Conservation (phyloP, 257 asterid genomes). For the Avicennia marina region DNA sequence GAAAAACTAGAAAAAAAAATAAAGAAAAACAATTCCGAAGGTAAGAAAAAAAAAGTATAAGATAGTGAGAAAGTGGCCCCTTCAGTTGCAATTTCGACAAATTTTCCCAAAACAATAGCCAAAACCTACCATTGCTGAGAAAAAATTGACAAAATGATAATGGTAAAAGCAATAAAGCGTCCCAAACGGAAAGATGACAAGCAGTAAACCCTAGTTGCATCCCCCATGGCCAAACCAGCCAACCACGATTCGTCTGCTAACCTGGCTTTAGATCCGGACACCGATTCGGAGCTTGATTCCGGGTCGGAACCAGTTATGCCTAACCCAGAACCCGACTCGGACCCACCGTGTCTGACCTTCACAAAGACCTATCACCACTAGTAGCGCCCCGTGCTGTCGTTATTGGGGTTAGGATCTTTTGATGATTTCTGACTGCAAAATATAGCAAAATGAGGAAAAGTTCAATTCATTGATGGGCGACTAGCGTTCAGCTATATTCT, state of each 20-base stretch:
- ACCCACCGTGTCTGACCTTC: background rate
- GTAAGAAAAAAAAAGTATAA: background rate
- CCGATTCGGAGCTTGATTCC: background rate
- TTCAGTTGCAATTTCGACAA: conserved; percentile 10
- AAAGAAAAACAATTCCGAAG: conserved; percentile 4
- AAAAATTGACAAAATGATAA: conserved; percentile 20
- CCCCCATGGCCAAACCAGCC: conserved; percentile 2
- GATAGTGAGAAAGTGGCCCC: background rate
- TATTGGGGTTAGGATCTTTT: background rate
- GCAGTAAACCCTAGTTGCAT: background rate
- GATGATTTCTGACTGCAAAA: conserved; percentile 3
- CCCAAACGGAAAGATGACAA: conserved; percentile 16
- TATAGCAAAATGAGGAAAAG: too few species aligned
- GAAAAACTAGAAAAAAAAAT: background rate
- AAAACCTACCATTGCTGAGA: conserved; percentile 12
- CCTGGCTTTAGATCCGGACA: background rate
- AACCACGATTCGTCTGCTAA: background rate
- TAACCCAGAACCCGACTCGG: background rate
- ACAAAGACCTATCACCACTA: background rate
- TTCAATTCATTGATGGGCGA: too few species aligned
- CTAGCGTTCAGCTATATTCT: too few species aligned
- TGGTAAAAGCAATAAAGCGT: conserved; percentile 14
- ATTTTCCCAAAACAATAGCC: background rate
- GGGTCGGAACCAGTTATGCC: background rate
- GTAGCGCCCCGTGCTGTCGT: background rate